Evolutionary conservation across 352 stramenopile species (phyloP).

Genomic region (Chrysophaeum taylorii): DNA sequence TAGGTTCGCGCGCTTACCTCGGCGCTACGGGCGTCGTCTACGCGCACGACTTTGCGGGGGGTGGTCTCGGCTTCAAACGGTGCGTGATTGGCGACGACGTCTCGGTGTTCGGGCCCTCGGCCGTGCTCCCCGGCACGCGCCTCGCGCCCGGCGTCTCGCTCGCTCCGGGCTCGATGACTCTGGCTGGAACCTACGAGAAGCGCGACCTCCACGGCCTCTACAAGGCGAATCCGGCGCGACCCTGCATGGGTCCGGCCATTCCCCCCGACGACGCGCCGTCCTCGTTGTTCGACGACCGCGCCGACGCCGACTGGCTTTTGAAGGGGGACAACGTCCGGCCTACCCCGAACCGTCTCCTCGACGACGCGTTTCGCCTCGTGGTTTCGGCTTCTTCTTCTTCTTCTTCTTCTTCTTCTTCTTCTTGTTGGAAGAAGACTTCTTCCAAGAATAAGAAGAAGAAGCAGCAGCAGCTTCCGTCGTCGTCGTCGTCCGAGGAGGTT

Average conservation of each 20-base stretch:
- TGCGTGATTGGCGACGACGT: background rate
- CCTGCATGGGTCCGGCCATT: too few relatives aligned
- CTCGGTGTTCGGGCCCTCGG: background rate
- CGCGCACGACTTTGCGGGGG: conserved; percentile 6
- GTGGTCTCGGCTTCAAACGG: background rate
- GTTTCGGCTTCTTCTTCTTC: too few relatives aligned
- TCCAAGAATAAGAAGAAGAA: too few relatives aligned
- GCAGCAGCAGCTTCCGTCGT: too few relatives aligned
- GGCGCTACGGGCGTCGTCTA: background rate
- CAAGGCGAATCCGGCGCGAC: background rate
- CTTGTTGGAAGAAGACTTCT: too few relatives aligned
- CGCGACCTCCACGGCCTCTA: background rate
- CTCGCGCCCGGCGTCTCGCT: background rate
- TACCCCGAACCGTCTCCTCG: too few relatives aligned
- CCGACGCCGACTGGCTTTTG: background rate
- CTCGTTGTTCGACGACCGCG: too few relatives aligned
- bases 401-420: too few relatives aligned
- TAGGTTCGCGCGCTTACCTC: background rate
- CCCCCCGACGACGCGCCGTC: too few relatives aligned
- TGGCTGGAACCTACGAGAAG: background rate
- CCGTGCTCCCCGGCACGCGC: background rate
- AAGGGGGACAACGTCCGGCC: background rate
- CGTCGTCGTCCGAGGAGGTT: too few relatives aligned
- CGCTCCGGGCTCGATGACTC: background rate
- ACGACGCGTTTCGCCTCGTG: too few relatives aligned